phyloP scores from a whole-genome alignment of 1,284 basidiomycete species.

The Omphalotus olearius region DNA sequence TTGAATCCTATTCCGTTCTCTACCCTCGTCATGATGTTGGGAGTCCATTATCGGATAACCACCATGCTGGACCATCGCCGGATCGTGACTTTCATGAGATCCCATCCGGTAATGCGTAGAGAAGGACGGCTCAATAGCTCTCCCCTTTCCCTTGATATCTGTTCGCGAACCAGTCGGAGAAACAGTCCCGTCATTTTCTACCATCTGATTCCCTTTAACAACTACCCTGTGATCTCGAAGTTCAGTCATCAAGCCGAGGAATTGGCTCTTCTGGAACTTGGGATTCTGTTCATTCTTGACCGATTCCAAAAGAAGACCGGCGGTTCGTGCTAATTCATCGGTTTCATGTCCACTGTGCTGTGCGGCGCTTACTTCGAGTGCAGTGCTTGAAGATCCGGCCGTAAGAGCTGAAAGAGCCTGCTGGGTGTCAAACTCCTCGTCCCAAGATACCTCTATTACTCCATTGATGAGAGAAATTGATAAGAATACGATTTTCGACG shows the following conservation, averaged over 20 bases:
- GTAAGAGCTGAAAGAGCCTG: conserved; percentile 33
- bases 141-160: conserved; percentile 68
- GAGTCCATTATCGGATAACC: conserved; percentile 9
- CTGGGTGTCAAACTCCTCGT: conserved; percentile 58
- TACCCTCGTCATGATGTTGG: conserved; percentile 19
- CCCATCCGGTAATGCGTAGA: not conserved
- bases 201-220: conserved; percentile 79
- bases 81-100: not conserved
- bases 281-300: conserved; percentile 71
- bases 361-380: conserved; percentile 12
- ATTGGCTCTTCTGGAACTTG: conserved; percentile 88
- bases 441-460: conserved; percentile 46
- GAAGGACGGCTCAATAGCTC: conserved; percentile 28
- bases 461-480: too few relatives aligned
- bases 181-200: conserved; percentile 42
- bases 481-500: not conserved
- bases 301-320: conserved; percentile 66
- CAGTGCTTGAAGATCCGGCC: conserved; percentile 21
- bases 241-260: conserved; percentile 84
- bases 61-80: not conserved
- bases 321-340: conserved; percentile 75
- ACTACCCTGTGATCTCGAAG: conserved; percentile 82
- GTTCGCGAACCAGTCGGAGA: conserved; percentile 14
- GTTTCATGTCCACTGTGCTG: conserved; percentile 29
- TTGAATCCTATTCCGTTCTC: conserved; percentile 18